Evolutionary conservation across 768 basidiomycete species (phyloP).

Genomic region (Boletus pseudo-olivaceus): DNA sequence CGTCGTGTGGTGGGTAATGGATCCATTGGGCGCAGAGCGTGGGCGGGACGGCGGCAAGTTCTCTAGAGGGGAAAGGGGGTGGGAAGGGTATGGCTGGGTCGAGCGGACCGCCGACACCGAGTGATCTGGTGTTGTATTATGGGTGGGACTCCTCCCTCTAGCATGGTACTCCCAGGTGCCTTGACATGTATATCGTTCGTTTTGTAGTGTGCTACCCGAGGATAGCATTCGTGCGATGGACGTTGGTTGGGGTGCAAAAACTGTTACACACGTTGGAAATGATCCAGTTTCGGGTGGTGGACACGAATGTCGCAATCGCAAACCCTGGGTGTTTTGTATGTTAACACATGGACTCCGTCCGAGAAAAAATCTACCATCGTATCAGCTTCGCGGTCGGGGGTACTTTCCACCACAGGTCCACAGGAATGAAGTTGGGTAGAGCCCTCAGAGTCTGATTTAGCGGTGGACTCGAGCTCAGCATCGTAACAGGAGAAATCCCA

Average conservation of each 20-base stretch:
- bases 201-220: not conserved
- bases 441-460: not conserved
- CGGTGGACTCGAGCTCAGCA: constrained; percentile 17
- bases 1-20: not conserved
- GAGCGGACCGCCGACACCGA: not conserved
- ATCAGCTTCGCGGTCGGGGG: not conserved
- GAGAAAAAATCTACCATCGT: constrained; percentile 14
- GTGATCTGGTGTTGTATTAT: not conserved
- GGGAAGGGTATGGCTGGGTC: not conserved
- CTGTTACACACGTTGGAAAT: not conserved
- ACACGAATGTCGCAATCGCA: not conserved
- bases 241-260: not conserved
- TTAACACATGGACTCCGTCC: constrained; percentile 1
- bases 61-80: not conserved
- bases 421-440: not conserved
- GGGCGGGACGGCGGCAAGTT: not conserved
- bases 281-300: not conserved
- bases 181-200: not conserved
- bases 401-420: not conserved
- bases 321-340: constrained; percentile 9
- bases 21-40: not conserved
- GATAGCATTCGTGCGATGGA: not conserved
- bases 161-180: not conserved
- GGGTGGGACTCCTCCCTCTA: not conserved
- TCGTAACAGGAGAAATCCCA: constrained; percentile 25